Base-by-base conservation (phyloP, 495 filamentous ascomycete genomes). In the Hypoxylon lienhwacheense region DNA sequence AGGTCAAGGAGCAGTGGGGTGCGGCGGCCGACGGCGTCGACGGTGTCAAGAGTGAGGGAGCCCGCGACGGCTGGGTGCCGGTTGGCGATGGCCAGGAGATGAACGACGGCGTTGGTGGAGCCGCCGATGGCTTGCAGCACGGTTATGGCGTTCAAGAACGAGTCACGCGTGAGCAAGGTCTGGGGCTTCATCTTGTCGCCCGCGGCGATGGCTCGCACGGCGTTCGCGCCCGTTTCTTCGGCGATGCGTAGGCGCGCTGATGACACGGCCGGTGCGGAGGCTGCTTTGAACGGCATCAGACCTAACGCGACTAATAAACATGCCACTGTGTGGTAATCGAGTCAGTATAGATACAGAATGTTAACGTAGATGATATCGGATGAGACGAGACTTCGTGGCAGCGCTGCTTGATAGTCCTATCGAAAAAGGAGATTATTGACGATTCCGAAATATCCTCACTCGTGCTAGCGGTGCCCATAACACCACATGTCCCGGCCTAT, bases 101-200 rank as follows among this genome's bases (percentile, higher is more conserved):
- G 85, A 0, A 87, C 79, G 4, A 88, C 74, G 3, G 81, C 83
- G 68, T 87, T 88, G 1, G 84, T 87, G 0, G 82, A 85, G 12
- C 85, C 85, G 15, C 85, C 84, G 32, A 87, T 84, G 14, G 85
- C 84, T 52, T 87, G 85, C 1, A 88, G 73, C 0, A 87, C 84
- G 1, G 73, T 84, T 57, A 85, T 83, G 34, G 84, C 84, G 61
- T 88, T 88, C 35, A 80, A 59, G 56, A 88, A 86, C 0, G 83
- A 86, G 29, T 82, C 77, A 7, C 73, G 72, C 0, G 78, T 73
- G n/a, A 88, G 67, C 0, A 87, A 61, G 0, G 71, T 58, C 40
- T 86, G 84, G 0, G 84, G 84, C 17, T 67, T 73, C 4, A 70
- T 65, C 6, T 65, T 55, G 1, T 63, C 54, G 1, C 61, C 65